These are phyloP conservation scores for Elsinoe perseae DNA, from an alignment of 2,329 filamentous ascomycete species.

Conservation along the genomic window DNA sequence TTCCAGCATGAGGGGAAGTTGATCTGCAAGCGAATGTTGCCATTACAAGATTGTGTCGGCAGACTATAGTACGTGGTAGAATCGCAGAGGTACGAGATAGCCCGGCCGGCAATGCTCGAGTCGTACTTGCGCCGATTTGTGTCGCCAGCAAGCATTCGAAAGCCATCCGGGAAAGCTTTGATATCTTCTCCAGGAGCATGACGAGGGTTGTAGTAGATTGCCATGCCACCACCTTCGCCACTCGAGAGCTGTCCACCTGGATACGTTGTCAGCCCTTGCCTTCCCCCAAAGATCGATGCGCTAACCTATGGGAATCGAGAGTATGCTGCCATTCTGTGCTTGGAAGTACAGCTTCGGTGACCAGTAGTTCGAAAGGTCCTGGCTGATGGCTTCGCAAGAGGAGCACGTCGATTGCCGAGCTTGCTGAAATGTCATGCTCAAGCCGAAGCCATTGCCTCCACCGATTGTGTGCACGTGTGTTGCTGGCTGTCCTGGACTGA, in stretches of 20 bases:
- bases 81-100: conserved; percentile 49
- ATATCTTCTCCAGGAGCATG: conserved; percentile 52
- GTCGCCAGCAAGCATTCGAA: conserved; percentile 65
- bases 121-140: conserved; percentile 51
- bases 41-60: conserved; percentile 61
- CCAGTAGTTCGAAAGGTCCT: conserved; percentile 72
- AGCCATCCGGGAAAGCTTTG: conserved; percentile 59
- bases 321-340: conserved; percentile 51
- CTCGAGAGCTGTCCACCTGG: conserved; percentile 31
- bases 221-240: conserved; percentile 54
- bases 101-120: conserved; percentile 43
- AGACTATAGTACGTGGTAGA: conserved; percentile 49
- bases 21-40: conserved; percentile 55
- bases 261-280: no score
- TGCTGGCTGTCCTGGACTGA: conserved; percentile 52
- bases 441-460: conserved; percentile 60
- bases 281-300: no score
- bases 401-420: conserved; percentile 59
- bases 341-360: conserved; percentile 63
- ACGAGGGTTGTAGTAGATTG: conserved; percentile 62
- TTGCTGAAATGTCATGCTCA: conserved; percentile 53
- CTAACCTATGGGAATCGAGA: conserved; percentile 45
- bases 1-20: conserved; percentile 71
- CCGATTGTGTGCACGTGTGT: conserved; percentile 63
- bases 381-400: conserved; percentile 55